phyloP scores from a whole-genome alignment of 345 rosid genomes.

The Lepidium africanum region DNA sequence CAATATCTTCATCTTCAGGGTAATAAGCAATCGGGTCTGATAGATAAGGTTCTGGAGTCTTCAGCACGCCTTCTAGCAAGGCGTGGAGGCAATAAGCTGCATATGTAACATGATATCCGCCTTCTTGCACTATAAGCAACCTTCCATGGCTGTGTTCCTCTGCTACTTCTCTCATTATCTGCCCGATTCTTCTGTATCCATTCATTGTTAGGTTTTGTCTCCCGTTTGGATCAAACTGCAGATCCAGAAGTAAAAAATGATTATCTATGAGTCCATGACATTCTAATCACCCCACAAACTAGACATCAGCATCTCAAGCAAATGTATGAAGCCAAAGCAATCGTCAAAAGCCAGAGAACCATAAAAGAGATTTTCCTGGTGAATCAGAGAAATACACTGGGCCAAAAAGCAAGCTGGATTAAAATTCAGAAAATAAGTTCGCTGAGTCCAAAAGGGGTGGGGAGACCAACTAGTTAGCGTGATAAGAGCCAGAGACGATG shows the following conservation, averaged over 20 bases:
- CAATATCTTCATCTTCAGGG: slow-evolving; percentile 65
- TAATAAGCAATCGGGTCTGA: slow-evolving; percentile 61
- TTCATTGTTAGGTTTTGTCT: slow-evolving; percentile 81
- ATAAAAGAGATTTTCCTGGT: too few species aligned
- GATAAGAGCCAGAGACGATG: background rate
- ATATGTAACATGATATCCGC: slow-evolving; percentile 83
- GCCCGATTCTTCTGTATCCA: slow-evolving; percentile 68
- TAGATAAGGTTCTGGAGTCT: slow-evolving; percentile 42
- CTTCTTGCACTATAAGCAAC: slow-evolving; percentile 84
- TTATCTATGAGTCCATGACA: background rate
- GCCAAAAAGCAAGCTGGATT: background rate
- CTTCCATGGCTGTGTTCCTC: slow-evolving; percentile 49
- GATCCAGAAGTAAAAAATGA: background rate
- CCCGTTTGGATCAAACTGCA: slow-evolving; percentile 89
- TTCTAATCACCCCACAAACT: background rate
- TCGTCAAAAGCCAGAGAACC: background rate
- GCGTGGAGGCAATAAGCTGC: slow-evolving; percentile 92
- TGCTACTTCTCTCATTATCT: slow-evolving; percentile 37
- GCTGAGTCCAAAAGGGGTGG: background rate
- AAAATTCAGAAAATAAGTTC: background rate
- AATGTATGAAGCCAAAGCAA: background rate
- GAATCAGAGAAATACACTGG: too few species aligned
- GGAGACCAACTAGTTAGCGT: too few species aligned
- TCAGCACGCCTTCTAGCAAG: slow-evolving; percentile 71
- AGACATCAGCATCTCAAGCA: background rate